These are phyloP conservation scores for Wickerhamiella siamensis DNA, from an alignment of 805 yeast species.

Conservation along the genomic window DNA sequence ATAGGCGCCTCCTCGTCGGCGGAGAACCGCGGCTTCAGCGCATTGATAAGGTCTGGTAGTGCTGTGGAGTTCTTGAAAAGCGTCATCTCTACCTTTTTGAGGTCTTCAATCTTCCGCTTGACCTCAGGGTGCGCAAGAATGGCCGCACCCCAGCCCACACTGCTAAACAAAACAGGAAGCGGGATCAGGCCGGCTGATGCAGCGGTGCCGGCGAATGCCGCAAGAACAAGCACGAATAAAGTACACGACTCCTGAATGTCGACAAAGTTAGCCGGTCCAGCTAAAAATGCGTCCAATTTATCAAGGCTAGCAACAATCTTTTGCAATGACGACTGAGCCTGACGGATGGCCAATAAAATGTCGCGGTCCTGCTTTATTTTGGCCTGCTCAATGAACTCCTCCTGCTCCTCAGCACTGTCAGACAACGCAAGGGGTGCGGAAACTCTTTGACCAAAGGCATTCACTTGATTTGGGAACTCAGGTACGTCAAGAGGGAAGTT, in stretches of 20 bases:
- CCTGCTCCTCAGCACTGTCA: constrained; percentile 16
- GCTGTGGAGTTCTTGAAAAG: constrained; percentile 18
- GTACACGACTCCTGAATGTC: constrained; percentile 56
- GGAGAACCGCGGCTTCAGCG: constrained; percentile 33
- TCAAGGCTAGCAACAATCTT: constrained; percentile 38
- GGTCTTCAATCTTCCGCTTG: constrained; percentile 19
- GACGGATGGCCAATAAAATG: constrained; percentile 13
- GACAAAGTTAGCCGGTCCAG: constrained; percentile 52
- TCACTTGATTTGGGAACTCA: constrained; percentile 1
- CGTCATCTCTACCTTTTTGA: constrained; percentile 14
- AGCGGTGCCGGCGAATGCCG: constrained; percentile 21
- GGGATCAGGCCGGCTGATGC: constrained; percentile 32
- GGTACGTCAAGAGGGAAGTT: constrained; percentile 15
- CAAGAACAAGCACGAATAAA: constrained; percentile 31
- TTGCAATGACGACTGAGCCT: constrained; percentile 48
- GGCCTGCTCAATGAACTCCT: constrained; percentile 4
- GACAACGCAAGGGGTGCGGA: background rate
- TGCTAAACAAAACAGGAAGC: constrained; percentile 45
- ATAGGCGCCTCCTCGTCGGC: constrained; percentile 55
- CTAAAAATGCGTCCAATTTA: constrained; percentile 38
- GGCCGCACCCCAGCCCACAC: constrained; percentile 42
- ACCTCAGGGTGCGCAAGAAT: constrained; percentile 47
- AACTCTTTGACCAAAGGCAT: constrained; percentile 1
- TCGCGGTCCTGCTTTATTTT: constrained; percentile 11
- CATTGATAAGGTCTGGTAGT: constrained; percentile 25